phyloP scores from a whole-genome alignment of 768 basidiomycete genomes.

The Myochromella boudieri region DNA sequence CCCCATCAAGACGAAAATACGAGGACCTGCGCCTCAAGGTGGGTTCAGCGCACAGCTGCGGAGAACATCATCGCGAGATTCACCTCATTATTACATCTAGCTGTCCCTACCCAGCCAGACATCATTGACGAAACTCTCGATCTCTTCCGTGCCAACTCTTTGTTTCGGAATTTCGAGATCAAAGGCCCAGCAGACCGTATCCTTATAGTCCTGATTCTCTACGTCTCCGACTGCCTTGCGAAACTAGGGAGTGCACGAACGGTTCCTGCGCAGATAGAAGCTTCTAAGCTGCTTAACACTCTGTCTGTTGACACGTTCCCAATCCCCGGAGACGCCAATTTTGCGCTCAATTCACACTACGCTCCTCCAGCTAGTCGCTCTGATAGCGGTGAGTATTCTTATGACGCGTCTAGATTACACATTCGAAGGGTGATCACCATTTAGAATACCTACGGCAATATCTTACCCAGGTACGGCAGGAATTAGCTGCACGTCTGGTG shows the following conservation, averaged over 20 bases:
- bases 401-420: not conserved
- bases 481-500: conserved; percentile 81
- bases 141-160: conserved; percentile 97
- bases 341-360: conserved; percentile 91
- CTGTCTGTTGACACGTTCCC: conserved; percentile 92
- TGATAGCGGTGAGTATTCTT: conserved; percentile 65
- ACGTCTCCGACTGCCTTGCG: conserved; percentile 94
- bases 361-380: conserved; percentile 71
- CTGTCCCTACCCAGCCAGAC: conserved; percentile 76
- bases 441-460: conserved; percentile 89
- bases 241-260: conserved; percentile 78
- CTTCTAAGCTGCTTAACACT: conserved; percentile 84
- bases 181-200: conserved; percentile 95
- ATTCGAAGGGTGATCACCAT: conserved; percentile 12
- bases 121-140: conserved; percentile 96
- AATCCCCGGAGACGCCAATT: conserved; percentile 94
- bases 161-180: conserved; percentile 99
- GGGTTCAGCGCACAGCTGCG: conserved; percentile 19
- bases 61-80: conserved; percentile 14
- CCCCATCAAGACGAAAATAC: conserved; percentile 87
- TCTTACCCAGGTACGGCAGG: conserved; percentile 90
- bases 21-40: conserved; percentile 90
- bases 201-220: conserved; percentile 96
- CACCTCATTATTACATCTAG: conserved; percentile 37
- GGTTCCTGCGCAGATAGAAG: conserved; percentile 77